phyloP scores from a whole-genome alignment of 495 filamentous ascomycete genomes.

The Trichoderma gamsii region DNA sequence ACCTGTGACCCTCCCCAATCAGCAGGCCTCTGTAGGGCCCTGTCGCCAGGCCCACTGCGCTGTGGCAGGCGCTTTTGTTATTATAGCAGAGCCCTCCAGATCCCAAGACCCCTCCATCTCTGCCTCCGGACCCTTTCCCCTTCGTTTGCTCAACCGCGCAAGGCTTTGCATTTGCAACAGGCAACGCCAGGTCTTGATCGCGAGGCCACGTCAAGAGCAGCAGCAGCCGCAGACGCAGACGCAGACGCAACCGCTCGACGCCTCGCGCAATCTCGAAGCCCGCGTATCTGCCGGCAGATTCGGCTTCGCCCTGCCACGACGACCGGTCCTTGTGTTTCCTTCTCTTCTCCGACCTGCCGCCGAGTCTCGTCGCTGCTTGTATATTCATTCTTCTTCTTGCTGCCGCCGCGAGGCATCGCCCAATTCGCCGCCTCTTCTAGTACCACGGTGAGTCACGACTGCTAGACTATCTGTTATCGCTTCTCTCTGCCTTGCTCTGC shows the following conservation, averaged over 20 bases:
- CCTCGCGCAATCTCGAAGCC: neutral
- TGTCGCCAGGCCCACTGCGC: constrained; percentile 8
- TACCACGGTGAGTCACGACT: constrained; percentile 14
- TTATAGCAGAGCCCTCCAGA: constrained; percentile 1
- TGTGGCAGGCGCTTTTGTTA: constrained; percentile 1
- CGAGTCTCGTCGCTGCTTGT: neutral
- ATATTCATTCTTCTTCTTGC: neutral
- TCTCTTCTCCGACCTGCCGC: neutral
- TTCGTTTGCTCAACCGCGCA: constrained; percentile 10
- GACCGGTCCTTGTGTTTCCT: neutral
- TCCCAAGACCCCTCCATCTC: constrained; percentile 12
- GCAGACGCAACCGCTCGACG: neutral
- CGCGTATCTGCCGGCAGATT: constrained; percentile 10
- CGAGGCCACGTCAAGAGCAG: neutral
- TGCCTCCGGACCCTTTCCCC: constrained; percentile 11
- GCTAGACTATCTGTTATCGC: neutral
- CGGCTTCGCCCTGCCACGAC: neutral
- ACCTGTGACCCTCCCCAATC: constrained; percentile 14
- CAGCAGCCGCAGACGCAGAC: neutral
- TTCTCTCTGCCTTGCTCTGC: constrained; percentile 7
- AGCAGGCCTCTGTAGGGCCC: constrained; percentile 11
- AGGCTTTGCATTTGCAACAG: constrained; percentile 10
- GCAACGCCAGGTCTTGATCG: neutral
- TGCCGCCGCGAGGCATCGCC: neutral
- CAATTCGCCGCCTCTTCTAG: neutral